Evolutionary conservation across 768 basidiomycete genomes (phyloP).

Genomic region (Boletus rubroflammeus): DNA sequence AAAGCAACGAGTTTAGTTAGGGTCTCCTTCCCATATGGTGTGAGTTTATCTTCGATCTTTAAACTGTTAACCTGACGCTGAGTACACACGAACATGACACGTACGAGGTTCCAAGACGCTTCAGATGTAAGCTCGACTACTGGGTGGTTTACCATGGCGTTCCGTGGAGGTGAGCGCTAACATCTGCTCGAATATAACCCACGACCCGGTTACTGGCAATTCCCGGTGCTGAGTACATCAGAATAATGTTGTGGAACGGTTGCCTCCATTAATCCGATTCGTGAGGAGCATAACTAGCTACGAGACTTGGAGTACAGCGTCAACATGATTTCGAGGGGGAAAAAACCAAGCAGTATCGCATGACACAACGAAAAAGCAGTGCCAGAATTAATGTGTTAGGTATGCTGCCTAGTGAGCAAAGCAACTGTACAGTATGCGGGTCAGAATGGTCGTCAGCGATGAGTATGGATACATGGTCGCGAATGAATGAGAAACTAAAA

Average conservation of each 20-base stretch:
- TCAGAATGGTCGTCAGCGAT: constrained; percentile 16
- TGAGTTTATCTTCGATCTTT: constrained; percentile 91
- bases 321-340: neutral
- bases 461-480: constrained; percentile 31
- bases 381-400: constrained; percentile 26
- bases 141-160: constrained; percentile 60
- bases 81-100: constrained; percentile 16
- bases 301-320: constrained; percentile 6
- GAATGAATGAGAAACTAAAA: constrained; percentile 4
- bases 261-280: constrained; percentile 8
- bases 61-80: constrained; percentile 4
- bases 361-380: constrained; percentile 6
- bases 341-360: neutral
- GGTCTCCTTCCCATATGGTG: constrained; percentile 81
- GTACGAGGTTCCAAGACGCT: constrained; percentile 84
- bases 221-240: neutral
- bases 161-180: neutral
- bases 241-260: neutral
- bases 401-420: constrained; percentile 25
- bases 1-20: constrained; percentile 82
- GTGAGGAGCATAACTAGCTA: constrained; percentile 2
- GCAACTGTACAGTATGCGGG: constrained; percentile 24
- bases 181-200: neutral
- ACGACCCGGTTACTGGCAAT: constrained; percentile 7
- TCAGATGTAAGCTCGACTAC: constrained; percentile 75